Percentiles rank a stretch among this genome's conserved stretches.
phyloP scores from a whole-genome alignment of 495 filamentous ascomycete species.

The Penicillium psychrofluorescens region DNA sequence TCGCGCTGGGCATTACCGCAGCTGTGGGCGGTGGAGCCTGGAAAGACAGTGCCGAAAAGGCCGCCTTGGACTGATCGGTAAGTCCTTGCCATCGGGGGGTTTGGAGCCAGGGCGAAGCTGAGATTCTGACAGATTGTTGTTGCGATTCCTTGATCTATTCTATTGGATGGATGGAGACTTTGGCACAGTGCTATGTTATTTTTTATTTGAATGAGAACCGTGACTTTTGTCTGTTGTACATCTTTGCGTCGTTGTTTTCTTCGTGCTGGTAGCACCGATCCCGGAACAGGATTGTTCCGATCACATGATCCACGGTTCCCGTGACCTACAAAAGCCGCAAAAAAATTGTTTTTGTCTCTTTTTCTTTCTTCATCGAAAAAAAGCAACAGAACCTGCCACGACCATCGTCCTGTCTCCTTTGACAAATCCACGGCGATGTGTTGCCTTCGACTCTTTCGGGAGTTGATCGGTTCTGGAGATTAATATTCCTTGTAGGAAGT shows the following conservation, averaged over 20 bases:
- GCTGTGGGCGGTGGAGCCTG: constrained; percentile 55
- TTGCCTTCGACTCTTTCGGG: constrained; percentile 47
- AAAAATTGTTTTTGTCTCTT: constrained; percentile 13
- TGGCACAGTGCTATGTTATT: too few species aligned
- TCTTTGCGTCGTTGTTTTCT: too few species aligned
- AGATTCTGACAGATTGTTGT: not conserved
- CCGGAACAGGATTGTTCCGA: constrained; percentile 17
- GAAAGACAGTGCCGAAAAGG: constrained; percentile 27
- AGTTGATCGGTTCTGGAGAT: constrained; percentile 52
- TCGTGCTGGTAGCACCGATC: too few species aligned
- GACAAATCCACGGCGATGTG: constrained; percentile 45
- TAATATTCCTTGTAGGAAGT: constrained; percentile 58
- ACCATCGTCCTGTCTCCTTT: constrained; percentile 48
- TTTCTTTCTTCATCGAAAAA: constrained; percentile 45
- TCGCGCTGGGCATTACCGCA: constrained; percentile 55
- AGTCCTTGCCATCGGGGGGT: not conserved
- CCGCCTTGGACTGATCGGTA: constrained; percentile 11
- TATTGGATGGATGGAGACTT: too few species aligned
- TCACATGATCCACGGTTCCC: constrained; percentile 16
- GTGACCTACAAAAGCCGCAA: constrained; percentile 18
- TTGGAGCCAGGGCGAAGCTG: too few species aligned
- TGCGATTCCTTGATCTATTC: not conserved
- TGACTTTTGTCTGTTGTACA: too few species aligned
- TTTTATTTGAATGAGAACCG: too few species aligned
- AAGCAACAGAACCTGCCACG: constrained; percentile 60